Evolutionary conservation across 2,329 filamentous ascomycete genomes (phyloP).

Genomic region (Dactylonectria estremocensis): DNA sequence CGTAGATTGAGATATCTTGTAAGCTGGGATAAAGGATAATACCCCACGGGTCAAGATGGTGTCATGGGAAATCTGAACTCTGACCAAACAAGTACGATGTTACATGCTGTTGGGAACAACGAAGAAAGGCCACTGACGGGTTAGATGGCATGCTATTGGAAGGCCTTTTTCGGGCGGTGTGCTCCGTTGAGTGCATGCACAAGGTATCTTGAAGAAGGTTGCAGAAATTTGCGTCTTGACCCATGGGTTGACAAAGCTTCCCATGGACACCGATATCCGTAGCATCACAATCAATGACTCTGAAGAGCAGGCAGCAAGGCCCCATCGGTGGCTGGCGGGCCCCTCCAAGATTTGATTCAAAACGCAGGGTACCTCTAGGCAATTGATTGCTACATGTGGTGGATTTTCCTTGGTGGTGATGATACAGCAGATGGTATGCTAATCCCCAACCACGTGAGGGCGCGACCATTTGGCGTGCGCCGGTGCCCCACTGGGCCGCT

Average conservation of each 20-base stretch:
- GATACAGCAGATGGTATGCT: constrained; percentile 35
- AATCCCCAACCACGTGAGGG: constrained; percentile 1
- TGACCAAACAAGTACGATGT: too few species aligned
- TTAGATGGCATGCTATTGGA: too few species aligned
- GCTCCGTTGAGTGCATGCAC: too few species aligned
- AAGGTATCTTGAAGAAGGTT: too few species aligned
- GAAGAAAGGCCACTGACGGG: too few species aligned
- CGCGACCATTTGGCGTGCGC: constrained; percentile 31
- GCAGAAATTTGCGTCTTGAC: neutral
- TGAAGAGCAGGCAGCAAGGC: constrained; percentile 26
- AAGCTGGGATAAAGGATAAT: too few species aligned
- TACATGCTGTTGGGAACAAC: too few species aligned
- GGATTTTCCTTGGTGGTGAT: constrained; percentile 45
- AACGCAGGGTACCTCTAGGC: neutral
- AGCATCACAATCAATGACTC: constrained; percentile 19
- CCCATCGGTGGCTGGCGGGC: neutral
- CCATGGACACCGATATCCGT: neutral
- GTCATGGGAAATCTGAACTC: too few species aligned
- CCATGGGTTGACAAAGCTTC: neutral
- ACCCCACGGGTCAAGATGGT: too few species aligned
- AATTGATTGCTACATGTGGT: neutral
- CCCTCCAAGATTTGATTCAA: neutral
- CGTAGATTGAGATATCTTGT: too few species aligned
- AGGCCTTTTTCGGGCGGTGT: too few species aligned
- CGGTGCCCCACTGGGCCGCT: constrained; percentile 49